phyloP scores from a whole-genome alignment of 1,139 yeast genomes.

The Zhuliangozyma parablackwelliae region DNA sequence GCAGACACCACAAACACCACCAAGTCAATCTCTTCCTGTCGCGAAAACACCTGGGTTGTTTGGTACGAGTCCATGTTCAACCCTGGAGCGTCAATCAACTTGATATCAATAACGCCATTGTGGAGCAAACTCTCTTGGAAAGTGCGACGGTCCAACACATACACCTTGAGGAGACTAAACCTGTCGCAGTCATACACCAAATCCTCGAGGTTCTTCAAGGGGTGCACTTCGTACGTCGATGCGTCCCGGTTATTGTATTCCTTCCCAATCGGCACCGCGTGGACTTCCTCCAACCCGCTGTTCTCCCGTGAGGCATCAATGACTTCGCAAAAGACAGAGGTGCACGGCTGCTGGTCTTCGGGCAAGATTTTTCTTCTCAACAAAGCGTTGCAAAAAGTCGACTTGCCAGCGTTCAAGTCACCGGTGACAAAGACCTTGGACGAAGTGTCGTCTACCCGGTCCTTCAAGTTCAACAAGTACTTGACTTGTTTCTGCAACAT shows the following conservation, averaged over 20 bases:
- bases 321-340: conserved; percentile 93
- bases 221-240: conserved; percentile 57
- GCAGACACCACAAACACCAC: conserved; percentile 96
- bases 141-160: conserved; percentile 72
- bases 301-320: conserved; percentile 74
- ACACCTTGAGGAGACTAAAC: conserved; percentile 72
- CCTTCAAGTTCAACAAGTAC: conserved; percentile 71
- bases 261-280: conserved; percentile 64
- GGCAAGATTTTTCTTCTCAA: conserved; percentile 77
- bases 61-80: conserved; percentile 89
- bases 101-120: conserved; percentile 90
- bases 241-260: conserved; percentile 59
- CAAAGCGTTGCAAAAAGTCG: conserved; percentile 90
- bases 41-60: conserved; percentile 90
- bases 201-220: conserved; percentile 54
- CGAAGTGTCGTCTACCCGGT: conserved; percentile 84
- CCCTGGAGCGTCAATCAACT: conserved; percentile 96
- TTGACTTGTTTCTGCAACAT: conserved; percentile 57
- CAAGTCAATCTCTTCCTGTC: conserved; percentile 96
- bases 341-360: conserved; percentile 97
- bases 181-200: conserved; percentile 73
- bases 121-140: conserved; percentile 67
- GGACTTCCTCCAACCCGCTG: conserved; percentile 78
- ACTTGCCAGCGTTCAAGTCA: conserved; percentile 93
- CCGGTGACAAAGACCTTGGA: conserved; percentile 96